phyloP scores from a whole-genome alignment of 2,329 filamentous ascomycete species.

The Podosphaera leucotricha region DNA sequence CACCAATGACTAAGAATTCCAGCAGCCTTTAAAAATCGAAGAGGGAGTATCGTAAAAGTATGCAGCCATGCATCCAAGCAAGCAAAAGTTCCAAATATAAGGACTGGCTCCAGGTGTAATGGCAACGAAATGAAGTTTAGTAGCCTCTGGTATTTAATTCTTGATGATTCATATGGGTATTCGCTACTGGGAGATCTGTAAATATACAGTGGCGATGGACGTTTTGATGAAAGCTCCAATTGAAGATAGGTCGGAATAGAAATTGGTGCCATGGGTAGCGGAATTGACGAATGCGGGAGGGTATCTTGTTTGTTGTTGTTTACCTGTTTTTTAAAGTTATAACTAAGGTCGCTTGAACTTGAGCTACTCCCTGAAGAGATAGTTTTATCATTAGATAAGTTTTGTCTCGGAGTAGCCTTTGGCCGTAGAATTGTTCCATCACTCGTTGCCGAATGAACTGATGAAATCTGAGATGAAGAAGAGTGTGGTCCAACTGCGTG shows the following conservation, averaged over 20 bases:
- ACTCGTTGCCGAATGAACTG: constrained; percentile 6
- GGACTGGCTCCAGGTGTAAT: constrained; percentile 55
- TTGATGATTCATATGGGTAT: constrained; percentile 70
- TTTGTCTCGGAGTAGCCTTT: constrained; percentile 7
- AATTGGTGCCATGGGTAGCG: constrained; percentile 37
- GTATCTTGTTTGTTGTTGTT: constrained; percentile 5
- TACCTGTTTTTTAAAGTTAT: constrained; percentile 3
- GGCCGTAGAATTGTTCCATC: constrained; percentile 8
- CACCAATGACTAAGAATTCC: constrained; percentile 60
- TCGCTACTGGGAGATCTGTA: constrained; percentile 32
- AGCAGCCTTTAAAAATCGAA: constrained; percentile 65
- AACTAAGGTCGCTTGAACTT: constrained; percentile 12
- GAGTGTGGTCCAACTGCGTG: background rate
- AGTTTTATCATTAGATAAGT: constrained; percentile 12
- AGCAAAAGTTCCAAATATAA: constrained; percentile 71
- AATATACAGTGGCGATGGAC: constrained; percentile 42
- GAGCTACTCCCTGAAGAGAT: constrained; percentile 6
- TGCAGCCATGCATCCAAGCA: constrained; percentile 94
- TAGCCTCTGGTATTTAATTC: constrained; percentile 75
- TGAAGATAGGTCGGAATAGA: constrained; percentile 41
- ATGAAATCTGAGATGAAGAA: constrained; percentile 11
- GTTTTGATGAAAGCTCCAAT: constrained; percentile 36
- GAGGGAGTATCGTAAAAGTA: constrained; percentile 81
- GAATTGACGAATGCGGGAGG: constrained; percentile 25
- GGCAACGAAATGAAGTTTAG: constrained; percentile 73